Evolutionary conservation across 768 basidiomycete genomes (phyloP), one percentile per base, ranked within the genome.

Genomic region (Botryobasidium botryosum): DNA sequence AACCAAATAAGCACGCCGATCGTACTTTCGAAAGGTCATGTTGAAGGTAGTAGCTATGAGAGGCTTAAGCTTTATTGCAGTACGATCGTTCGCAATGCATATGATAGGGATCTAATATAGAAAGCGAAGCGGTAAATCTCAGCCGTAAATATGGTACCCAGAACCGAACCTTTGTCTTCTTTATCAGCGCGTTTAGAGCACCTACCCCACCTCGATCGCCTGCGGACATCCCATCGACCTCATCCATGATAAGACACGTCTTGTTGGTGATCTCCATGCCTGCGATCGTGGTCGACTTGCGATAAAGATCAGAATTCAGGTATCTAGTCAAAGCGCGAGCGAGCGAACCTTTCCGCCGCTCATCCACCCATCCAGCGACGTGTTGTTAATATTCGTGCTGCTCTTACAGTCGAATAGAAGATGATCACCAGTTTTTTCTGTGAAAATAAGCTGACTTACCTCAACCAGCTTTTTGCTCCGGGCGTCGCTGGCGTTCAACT

Each of bases 221-320:
- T 3, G 85, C 84, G 4, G 88, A 92, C 91, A 97, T 99, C 1
- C 94, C 94, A 52, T 99, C 94, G 2, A 97, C 92, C 59, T 99
- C 94, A 55, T 99, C 94, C 92, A 99, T 96, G 57, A 99, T 97
- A 36, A 99, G 65, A 51, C 88, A 86, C 0, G 82, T 74, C 57
- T 68, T 74, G 53, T 82, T 73, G 0, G 82, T 88, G 51, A 96
- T 76, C 13, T 65, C 56, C 2, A 91, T 66, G 2, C 82, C 90
- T 1, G 73, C 63, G 1, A 74, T 71, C 50, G 82, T 85, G 6
- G 72, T 75, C 18, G 61, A 61, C 77, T n/a, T 72, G 46, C 21
- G 29, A 27, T 18, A 37, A 47, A 46, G 13, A 27, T 12, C 12
- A 43, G 33, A 24, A 29, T 27, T 23, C 21, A 17, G 26, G 20